Base-by-base conservation (phyloP, 176 grass and related monocot species). In the Eremochloa ophiuroides region DNA sequence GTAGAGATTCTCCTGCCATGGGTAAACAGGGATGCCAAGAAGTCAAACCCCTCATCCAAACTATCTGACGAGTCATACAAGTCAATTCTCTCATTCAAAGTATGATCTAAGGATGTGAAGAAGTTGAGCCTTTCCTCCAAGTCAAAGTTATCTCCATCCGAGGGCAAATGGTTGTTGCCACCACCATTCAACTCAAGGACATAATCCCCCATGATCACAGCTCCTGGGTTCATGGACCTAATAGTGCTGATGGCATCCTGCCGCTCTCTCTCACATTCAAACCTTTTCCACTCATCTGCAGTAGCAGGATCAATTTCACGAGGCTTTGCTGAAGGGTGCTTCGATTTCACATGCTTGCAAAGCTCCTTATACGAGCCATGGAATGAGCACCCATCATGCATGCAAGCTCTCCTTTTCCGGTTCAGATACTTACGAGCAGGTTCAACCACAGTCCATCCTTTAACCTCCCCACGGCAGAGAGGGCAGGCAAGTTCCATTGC, bases 381-480 rank as follows among this genome's bases (percentile, higher is more conserved):
- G 64, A 93, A 98, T n/a, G 86, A 77, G 75, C 96, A 98, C 25
- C 73, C 69, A 56, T 95, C 96, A 81, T 95, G 88, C 70, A 88
- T 82, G 34, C 92, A 98, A 10, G 77, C 81, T 78, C 96, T 88
- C 72, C 82, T 89, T 87, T 98, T 95, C 64, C 81, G 55, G 62
- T 98, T 93, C 46, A 98, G 88, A 87, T 91, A 93, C 18, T 76
- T 77, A 31, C 96, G 90, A 46, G 93, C 93, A 44, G 92, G 90
- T 68, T 89, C 88, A 75, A 95, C 92, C 68, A 95, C 90, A 40
- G 96, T 95, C 96, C 92, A 98, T 66, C 96, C 96, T 72, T 95
- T 95, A 67, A 98, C 90, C 40, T 91, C 88, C 5, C 93, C 90
- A 69, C 93, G 96, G 61, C 95, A 98, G 3, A 98, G 79, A 78